Evolutionary conservation across 2,329 filamentous ascomycete species (phyloP).

Genomic region (Aspergillus novofumigatus): DNA sequence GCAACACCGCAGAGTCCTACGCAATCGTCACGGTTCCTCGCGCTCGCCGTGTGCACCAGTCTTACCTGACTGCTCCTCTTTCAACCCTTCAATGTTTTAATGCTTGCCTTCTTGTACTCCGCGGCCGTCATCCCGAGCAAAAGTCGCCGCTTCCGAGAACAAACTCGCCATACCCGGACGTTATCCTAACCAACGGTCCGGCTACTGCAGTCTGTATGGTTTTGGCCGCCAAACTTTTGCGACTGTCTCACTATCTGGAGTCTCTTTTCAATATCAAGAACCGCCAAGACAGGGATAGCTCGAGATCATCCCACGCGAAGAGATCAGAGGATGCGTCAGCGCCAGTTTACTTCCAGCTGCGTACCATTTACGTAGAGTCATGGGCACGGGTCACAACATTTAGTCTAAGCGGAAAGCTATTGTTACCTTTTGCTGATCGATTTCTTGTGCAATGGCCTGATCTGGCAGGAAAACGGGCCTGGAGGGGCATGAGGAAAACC

Average conservation of each 20-base stretch:
- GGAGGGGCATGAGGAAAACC: slow-evolving; percentile 36
- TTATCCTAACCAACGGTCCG: slow-evolving; percentile 84
- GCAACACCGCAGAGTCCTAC: slow-evolving; percentile 42
- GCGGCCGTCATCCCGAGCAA: slow-evolving; percentile 34
- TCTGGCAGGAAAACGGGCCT: slow-evolving; percentile 48
- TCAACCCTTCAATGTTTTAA: slow-evolving; percentile 63
- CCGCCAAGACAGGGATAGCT: slow-evolving; percentile 2
- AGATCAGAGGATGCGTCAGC: slow-evolving; percentile 12
- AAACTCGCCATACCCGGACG: slow-evolving; percentile 56
- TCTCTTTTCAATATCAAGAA: slow-evolving; percentile 9
- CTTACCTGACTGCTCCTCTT: slow-evolving; percentile 67
- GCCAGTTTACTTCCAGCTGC: slow-evolving; percentile 53
- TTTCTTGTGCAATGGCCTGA: slow-evolving; percentile 78
- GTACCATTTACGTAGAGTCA: slow-evolving; percentile 82
- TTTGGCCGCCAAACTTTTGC: slow-evolving; percentile 52
- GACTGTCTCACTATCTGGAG: slow-evolving; percentile 43
- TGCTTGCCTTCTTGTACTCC: slow-evolving; percentile 57
- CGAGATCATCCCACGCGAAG: background rate
- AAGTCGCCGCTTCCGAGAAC: slow-evolving; percentile 15
- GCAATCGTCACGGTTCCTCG: slow-evolving; percentile 67
- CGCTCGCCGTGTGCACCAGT: slow-evolving; percentile 78
- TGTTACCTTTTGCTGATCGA: slow-evolving; percentile 68
- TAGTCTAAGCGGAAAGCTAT: slow-evolving; percentile 77
- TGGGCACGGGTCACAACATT: slow-evolving; percentile 81
- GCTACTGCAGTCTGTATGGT: slow-evolving; percentile 79